Conservation (phyloP, 768 basidiomycete genomes). For the Termitomyces sp. region DNA sequence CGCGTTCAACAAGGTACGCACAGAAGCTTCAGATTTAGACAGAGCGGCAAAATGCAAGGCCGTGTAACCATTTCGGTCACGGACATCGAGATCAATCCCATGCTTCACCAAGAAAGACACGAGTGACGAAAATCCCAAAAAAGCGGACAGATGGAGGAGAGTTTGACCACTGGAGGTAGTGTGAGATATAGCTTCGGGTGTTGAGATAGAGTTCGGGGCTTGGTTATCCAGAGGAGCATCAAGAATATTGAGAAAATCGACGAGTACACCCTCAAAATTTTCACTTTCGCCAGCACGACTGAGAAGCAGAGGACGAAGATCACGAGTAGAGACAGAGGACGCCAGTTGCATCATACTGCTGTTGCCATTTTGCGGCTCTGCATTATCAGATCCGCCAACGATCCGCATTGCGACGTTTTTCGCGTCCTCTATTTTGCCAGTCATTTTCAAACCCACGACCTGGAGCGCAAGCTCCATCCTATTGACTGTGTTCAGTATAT, state of each 20-base stretch:
- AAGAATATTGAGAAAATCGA: slow-evolving; percentile 77
- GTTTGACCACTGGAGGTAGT: slow-evolving; percentile 75
- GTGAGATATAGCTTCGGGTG: slow-evolving; percentile 61
- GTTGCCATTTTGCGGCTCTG: slow-evolving; percentile 30
- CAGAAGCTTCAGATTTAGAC: slow-evolving; percentile 56
- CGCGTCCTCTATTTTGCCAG: slow-evolving; percentile 90
- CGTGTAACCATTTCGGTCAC: slow-evolving; percentile 89
- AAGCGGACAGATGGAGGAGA: slow-evolving; percentile 80
- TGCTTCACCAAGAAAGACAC: slow-evolving; percentile 66
- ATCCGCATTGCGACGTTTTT: slow-evolving; percentile 92
- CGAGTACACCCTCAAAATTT: slow-evolving; percentile 70
- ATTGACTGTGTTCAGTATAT: slow-evolving; percentile 13
- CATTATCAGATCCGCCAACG: slow-evolving; percentile 65
- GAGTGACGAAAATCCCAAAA: slow-evolving; percentile 71
- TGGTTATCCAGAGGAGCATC: slow-evolving; percentile 53
- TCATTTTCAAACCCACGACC: slow-evolving; percentile 95
- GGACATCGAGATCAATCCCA: slow-evolving; percentile 72
- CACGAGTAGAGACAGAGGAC: slow-evolving; percentile 36
- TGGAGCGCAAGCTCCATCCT: slow-evolving; percentile 96
- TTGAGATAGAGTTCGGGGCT: slow-evolving; percentile 37
- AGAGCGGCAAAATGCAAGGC: slow-evolving; percentile 84
- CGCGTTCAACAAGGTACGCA: slow-evolving; percentile 61
- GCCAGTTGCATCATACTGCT: slow-evolving; percentile 53
- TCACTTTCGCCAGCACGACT: slow-evolving; percentile 47
- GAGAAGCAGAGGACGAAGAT: slow-evolving; percentile 55